Evolutionary conservation across 208 protist species (phyloP).

Genomic region (Naegleria fowleri): DNA sequence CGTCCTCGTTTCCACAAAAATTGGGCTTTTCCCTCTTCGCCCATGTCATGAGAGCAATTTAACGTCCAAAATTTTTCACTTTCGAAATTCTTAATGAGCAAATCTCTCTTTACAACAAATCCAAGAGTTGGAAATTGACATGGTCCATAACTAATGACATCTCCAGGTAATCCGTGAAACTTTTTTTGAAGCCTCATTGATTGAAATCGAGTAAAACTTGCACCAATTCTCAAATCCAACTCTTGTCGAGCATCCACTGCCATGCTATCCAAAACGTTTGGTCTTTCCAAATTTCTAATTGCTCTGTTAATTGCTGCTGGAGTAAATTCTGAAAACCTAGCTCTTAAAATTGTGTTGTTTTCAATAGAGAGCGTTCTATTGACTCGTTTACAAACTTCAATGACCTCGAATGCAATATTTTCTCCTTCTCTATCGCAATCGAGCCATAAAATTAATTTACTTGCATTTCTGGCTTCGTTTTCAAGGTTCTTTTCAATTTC

Average conservation of each 20-base stretch:
- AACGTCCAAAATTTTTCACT: constrained; percentile 60
- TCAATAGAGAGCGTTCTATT: constrained; percentile 42
- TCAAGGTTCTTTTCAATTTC: constrained; percentile 64
- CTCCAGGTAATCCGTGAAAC: constrained; percentile 43
- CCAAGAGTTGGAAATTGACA: constrained; percentile 93
- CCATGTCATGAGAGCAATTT: neutral
- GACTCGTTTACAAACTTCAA: constrained; percentile 51
- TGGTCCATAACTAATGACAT: constrained; percentile 62
- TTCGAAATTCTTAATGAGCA: constrained; percentile 54
- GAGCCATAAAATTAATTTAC: constrained; percentile 38
- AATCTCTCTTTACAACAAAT: constrained; percentile 81
- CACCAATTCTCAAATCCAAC: constrained; percentile 80
- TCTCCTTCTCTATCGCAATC: constrained; percentile 68
- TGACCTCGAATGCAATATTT: constrained; percentile 75
- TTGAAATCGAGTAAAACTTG: constrained; percentile 81
- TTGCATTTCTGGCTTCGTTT: constrained; percentile 38
- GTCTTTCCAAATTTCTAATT: constrained; percentile 42
- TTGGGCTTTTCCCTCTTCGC: constrained; percentile 28
- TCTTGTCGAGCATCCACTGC: constrained; percentile 78
- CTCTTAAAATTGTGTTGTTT: neutral
- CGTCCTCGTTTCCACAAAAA: constrained; percentile 64
- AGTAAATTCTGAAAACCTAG: constrained; percentile 25
- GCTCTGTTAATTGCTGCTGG: constrained; percentile 43
- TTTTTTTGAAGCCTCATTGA: constrained; percentile 53
- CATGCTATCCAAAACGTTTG: constrained; percentile 48